Conservation (phyloP, 176 grass and related monocot genomes). For the Coix lacrymajobi region DNA sequence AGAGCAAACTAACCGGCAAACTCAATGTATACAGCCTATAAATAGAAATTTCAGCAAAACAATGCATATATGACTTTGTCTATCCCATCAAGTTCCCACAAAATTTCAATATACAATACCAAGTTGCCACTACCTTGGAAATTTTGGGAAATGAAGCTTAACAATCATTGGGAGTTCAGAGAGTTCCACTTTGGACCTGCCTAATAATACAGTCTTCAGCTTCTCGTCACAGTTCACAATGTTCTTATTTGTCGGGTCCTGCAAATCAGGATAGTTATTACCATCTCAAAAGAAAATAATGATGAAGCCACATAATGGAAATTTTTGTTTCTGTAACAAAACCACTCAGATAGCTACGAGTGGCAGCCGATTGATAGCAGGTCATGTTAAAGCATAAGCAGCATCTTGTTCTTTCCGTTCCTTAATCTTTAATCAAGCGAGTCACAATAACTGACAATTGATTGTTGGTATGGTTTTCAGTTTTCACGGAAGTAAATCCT, state of each 20-base stretch:
- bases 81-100: slow-evolving; percentile 1
- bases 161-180: slow-evolving; percentile 57
- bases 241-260: slow-evolving; percentile 76
- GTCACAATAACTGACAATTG: neutral
- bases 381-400: neutral
- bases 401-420: neutral
- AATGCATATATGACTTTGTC: neutral
- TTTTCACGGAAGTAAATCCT: neutral
- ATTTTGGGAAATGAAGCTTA: slow-evolving; percentile 77
- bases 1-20: neutral
- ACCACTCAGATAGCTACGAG: neutral
- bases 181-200: slow-evolving; percentile 70
- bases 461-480: neutral
- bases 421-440: neutral
- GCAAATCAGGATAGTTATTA: slow-evolving; percentile 30
- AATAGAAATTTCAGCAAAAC: neutral
- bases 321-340: neutral
- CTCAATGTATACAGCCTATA: neutral
- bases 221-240: slow-evolving; percentile 88
- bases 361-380: neutral
- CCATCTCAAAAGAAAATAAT: neutral
- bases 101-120: neutral
- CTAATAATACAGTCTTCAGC: slow-evolving; percentile 74
- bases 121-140: slow-evolving; percentile 42
- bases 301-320: neutral